These are phyloP conservation scores for Penicillium ochrochloron DNA, from an alignment of 495 filamentous ascomycete genomes.

Conservation along the genomic window DNA sequence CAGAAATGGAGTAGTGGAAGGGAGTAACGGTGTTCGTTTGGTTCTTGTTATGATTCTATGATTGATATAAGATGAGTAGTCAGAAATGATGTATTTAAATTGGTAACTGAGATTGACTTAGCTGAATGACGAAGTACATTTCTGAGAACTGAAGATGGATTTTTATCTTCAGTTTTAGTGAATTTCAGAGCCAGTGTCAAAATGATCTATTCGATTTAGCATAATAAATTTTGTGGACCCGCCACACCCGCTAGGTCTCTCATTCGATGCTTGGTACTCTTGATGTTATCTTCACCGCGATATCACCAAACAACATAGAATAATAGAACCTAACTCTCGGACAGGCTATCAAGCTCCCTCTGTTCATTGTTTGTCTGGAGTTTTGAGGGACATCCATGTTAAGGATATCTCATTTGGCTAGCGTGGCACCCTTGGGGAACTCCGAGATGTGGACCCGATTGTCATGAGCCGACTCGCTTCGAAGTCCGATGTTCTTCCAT, in stretches of 20 bases:
- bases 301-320: background rate
- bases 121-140: too few relatives aligned
- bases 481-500: background rate
- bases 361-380: background rate
- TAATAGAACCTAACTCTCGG: background rate
- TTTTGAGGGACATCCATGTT: background rate
- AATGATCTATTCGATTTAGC: too few relatives aligned
- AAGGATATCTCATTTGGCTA: background rate
- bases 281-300: background rate
- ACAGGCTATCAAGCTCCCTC: background rate
- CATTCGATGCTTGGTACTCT: too few relatives aligned
- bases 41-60: background rate
- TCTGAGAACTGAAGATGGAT: too few relatives aligned
- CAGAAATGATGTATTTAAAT: background rate
- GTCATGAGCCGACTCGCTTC: background rate
- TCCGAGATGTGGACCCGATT: background rate
- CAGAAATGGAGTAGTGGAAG: slow-evolving; percentile 3
- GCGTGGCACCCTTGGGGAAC: background rate
- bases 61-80: background rate
- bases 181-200: too few relatives aligned
- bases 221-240: too few relatives aligned
- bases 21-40: background rate
- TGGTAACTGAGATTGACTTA: background rate
- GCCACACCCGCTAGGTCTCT: too few relatives aligned
- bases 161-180: too few relatives aligned